Percentiles rank a stretch among this genome's conserved stretches.
Conservation (phyloP, 202 grass and related monocot species). For the Tripidium arundinaceum region DNA sequence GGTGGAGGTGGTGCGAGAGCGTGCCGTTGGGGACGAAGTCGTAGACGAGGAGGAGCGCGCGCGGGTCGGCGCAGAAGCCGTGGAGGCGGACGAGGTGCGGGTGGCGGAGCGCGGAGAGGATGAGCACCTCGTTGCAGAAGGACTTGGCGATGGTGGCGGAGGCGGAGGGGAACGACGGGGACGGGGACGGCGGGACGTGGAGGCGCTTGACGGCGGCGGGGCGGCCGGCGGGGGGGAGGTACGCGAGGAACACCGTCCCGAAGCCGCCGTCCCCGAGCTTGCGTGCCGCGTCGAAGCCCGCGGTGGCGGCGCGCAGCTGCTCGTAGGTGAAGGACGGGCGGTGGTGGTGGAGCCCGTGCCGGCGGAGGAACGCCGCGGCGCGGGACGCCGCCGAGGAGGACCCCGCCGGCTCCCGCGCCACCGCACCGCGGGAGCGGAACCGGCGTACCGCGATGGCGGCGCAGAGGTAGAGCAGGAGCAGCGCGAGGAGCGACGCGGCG, state of each 20-base stretch:
- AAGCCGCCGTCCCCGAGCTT: conserved; percentile 94
- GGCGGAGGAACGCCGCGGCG: conserved; percentile 53
- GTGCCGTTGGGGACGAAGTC: too few relatives aligned
- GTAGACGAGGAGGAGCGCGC: too few relatives aligned
- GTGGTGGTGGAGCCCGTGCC: conserved; percentile 55
- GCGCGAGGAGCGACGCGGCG: conserved; percentile 36
- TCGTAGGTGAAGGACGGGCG: conserved; percentile 75
- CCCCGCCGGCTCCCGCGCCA: not conserved
- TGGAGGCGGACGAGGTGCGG: conserved; percentile 88
- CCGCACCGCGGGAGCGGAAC: conserved; percentile 2
- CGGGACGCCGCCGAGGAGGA: conserved; percentile 26
- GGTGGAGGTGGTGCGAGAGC: too few relatives aligned
- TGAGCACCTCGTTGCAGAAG: conserved; percentile 94
- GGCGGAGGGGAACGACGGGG: conserved; percentile 35
- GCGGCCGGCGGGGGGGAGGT: conserved; percentile 51
- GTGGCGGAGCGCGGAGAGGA: conserved; percentile 89
- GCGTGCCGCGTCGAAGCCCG: conserved; percentile 51
- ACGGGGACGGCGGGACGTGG: conserved; percentile 59
- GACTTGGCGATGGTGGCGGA: conserved; percentile 61
- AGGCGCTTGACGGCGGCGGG: conserved; percentile 78
- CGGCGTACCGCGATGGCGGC: conserved; percentile 44
- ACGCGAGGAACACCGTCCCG: conserved; percentile 67
- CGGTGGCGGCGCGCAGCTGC: conserved; percentile 66
- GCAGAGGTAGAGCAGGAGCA: conserved; percentile 67
- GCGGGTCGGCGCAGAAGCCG: conserved; percentile 90